Base-by-base conservation (phyloP, 495 filamentous ascomycete genomes). In the Articulospora tetracladia region DNA sequence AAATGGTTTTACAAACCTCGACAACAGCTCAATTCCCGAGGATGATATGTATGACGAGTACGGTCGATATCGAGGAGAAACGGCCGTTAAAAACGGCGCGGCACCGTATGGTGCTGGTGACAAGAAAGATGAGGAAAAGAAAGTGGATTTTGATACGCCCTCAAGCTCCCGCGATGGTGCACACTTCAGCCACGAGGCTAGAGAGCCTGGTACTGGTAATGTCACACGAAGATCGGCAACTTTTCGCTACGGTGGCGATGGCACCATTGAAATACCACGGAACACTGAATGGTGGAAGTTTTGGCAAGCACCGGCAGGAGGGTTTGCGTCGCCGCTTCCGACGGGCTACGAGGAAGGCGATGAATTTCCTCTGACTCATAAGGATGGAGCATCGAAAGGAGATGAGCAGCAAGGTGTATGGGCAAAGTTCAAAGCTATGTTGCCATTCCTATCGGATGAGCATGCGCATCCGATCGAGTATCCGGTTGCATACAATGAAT, bases 401-500 rank as follows among this genome's bases (percentile, higher is more conserved):
- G 75, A 58, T 24, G 72, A 68, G 58, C 78, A 65, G 66, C 78
- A 74, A 59, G 69, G 78, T 12, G 57, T 72, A 15, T 77, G 73
- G 71, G 67, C 74, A 50, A 75, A 71, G 48, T 48, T 84, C 25
- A 80, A 77, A 61, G 54, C 64, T 23, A 36, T 52, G 1, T 61
- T 82, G 23, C 76, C 78, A 0, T 79, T 78, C 57, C 15, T 73
- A 0, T 66, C 69, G 23, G 57, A 61, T 72, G n/a, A 71, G 73
- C 36, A 65, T 72, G 63, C 62, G 11, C 30, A 60, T 68, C 57
- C 41, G 30, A 74, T 79, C 15, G 80, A 89, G 39, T 96, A 96
- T 70, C 87, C 89, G 0, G 60, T 79, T 10, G 87, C 91, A 11
- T 90, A 83, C 67, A 85, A 90, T 54, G 77, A 84, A 55, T 79